Percentiles rank a stretch among this genome's conserved stretches.
Evolutionary conservation across 169 alveolate species (phyloP).

Genomic region (Eimeria praecox): DNA sequence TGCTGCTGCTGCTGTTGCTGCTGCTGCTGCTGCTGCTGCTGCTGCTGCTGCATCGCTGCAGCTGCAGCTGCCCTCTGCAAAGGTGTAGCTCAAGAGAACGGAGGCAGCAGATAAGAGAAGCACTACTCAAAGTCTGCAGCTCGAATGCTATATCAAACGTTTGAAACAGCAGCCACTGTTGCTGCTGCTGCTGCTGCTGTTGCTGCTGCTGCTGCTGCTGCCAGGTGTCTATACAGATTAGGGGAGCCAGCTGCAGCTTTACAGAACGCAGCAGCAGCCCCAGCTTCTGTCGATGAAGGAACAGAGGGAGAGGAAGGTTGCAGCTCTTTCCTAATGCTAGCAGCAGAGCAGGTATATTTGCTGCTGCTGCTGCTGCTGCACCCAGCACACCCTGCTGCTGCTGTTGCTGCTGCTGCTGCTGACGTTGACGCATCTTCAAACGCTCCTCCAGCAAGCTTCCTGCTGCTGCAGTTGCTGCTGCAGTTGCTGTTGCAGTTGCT

Average conservation of each 20-base stretch:
- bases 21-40: conserved; percentile 23
- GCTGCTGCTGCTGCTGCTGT: conserved; percentile 66
- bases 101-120: conserved; percentile 30
- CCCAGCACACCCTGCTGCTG: not conserved
- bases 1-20: conserved; percentile 21
- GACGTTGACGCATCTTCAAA: not conserved
- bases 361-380: conserved; percentile 72
- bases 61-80: conserved; percentile 16
- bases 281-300: conserved; percentile 6
- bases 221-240: conserved; percentile 37
- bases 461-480: not conserved
- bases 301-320: conserved; percentile 10
- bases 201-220: conserved; percentile 68
- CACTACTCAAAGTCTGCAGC: conserved; percentile 1
- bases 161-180: conserved; percentile 38
- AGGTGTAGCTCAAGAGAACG: conserved; percentile 54
- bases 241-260: conserved; percentile 20
- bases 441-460: not conserved
- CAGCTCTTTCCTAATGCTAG: conserved; percentile 9
- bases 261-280: conserved; percentile 53
- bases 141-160: conserved; percentile 17
- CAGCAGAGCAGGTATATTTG: not conserved
- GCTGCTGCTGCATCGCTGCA: not conserved
- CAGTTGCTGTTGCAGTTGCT: not conserved
- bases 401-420: conserved; percentile 37